A percentile compares a stretch with the other conserved stretches of the same genome.
phyloP scores from a whole-genome alignment of 83 land plant genomes.

The Picea mariana region DNA sequence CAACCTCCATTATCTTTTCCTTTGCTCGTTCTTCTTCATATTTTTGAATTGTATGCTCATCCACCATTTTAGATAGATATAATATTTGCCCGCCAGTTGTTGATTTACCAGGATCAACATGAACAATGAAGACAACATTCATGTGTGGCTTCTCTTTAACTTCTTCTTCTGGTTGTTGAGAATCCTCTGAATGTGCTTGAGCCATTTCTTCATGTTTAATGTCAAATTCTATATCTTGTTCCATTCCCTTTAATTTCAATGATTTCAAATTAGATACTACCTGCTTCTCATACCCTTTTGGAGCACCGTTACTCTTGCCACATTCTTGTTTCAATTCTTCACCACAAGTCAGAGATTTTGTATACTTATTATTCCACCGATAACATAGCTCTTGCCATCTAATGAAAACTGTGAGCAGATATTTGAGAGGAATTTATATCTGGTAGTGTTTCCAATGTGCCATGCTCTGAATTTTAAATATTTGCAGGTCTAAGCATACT shows the following conservation, averaged over 20 bases:
- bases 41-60: conserved; percentile 96
- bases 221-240: conserved; percentile 16
- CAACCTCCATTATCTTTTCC: conserved; percentile 98
- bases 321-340: too few species aligned
- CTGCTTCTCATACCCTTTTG: background rate
- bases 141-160: conserved; percentile 56
- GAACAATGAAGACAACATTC: conserved; percentile 97
- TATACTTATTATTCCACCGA: too few species aligned
- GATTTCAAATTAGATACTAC: background rate
- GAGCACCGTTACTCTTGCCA: too few species aligned
- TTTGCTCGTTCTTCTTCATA: conserved; percentile 97
- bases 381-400: too few species aligned
- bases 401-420: too few species aligned
- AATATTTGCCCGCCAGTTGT: conserved; percentile 86
- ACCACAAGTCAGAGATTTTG: too few species aligned
- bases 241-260: conserved; percentile 1
- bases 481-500: too few species aligned
- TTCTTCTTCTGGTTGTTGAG: conserved; percentile 35
- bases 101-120: conserved; percentile 95
- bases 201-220: conserved; percentile 1
- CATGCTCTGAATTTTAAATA: too few species aligned
- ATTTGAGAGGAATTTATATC: too few species aligned
- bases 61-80: conserved; percentile 50
- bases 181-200: conserved; percentile 21
- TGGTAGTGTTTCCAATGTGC: too few species aligned